phyloP scores from a whole-genome alignment of 257 asterid genomes.

The Cruciata laevipes region DNA sequence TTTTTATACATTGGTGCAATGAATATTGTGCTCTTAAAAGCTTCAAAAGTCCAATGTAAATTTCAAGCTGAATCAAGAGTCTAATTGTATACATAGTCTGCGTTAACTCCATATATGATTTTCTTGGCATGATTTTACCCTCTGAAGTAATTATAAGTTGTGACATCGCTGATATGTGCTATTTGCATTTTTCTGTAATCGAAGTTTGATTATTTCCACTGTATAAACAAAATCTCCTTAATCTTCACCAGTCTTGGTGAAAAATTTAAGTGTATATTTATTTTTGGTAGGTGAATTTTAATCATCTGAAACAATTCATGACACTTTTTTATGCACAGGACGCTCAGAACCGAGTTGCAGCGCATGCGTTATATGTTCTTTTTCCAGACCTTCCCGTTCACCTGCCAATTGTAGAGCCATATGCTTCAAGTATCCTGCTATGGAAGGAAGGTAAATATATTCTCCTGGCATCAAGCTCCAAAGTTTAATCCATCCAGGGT shows the following conservation, averaged over 20 bases:
- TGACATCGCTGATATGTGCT: neutral
- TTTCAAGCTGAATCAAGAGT: neutral
- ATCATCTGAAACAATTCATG: neutral
- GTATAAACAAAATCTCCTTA: no score
- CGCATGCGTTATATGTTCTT: slow-evolving; percentile 74
- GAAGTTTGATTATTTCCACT: neutral
- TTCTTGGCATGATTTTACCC: neutral
- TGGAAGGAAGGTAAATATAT: slow-evolving; percentile 72
- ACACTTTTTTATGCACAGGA: slow-evolving; percentile 42
- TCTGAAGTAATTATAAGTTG: neutral
- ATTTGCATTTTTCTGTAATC: neutral
- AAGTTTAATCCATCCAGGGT: neutral
- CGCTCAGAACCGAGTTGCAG: slow-evolving; percentile 88
- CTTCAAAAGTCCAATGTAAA: neutral
- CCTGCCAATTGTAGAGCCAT: slow-evolving; percentile 75
- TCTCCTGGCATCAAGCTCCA: neutral
- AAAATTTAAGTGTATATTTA: neutral
- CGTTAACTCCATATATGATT: neutral
- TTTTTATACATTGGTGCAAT: neutral
- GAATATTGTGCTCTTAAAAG: neutral
- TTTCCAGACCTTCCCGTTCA: slow-evolving; percentile 88
- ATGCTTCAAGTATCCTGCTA: slow-evolving; percentile 62
- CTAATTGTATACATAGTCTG: neutral
- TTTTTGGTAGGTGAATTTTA: neutral
- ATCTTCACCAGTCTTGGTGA: neutral